Evolutionary conservation across 169 alveolate species (phyloP).

Genomic region (Neospora caninum): DNA sequence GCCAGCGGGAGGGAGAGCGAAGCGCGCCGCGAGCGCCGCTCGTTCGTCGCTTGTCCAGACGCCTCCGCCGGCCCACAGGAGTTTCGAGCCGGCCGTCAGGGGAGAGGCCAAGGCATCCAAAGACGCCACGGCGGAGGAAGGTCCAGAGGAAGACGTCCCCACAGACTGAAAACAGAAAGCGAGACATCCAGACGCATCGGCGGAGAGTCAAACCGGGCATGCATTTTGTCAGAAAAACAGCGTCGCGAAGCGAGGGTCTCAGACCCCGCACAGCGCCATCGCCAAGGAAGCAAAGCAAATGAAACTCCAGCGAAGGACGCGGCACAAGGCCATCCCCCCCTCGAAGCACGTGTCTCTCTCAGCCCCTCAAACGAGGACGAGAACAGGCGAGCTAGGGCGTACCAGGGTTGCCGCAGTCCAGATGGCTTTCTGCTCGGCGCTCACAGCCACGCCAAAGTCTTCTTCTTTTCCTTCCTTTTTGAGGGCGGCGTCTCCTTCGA

Average conservation of each 20-base stretch:
- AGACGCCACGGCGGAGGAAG: neutral
- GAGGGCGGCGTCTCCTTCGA: neutral
- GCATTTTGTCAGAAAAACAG: too few species aligned
- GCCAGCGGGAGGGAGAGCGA: neutral
- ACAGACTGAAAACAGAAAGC: neutral
- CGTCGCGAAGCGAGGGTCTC: too few species aligned
- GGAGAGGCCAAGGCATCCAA: neutral
- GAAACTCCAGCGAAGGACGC: too few species aligned
- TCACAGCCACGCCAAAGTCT: conserved; percentile 3
- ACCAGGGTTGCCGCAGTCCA: conserved; percentile 8
- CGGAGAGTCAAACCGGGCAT: neutral
- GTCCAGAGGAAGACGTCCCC: neutral
- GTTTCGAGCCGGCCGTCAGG: neutral
- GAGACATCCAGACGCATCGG: too few species aligned
- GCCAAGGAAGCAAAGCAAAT: too few species aligned
- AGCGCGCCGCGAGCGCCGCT: neutral
- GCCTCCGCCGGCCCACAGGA: neutral
- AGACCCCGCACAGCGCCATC: too few species aligned
- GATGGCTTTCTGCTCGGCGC: conserved; percentile 9
- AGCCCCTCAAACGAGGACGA: too few species aligned
- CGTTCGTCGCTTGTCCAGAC: neutral
- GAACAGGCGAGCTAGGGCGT: too few species aligned
- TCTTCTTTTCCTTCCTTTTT: conserved; percentile 1
- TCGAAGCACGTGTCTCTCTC: too few species aligned
- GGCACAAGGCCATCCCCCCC: too few species aligned